Percentiles rank a stretch among this genome's conserved stretches.
Evolutionary conservation across 495 filamentous ascomycete genomes (phyloP).

Genomic region (Rostrohypoxylon terebratum): DNA sequence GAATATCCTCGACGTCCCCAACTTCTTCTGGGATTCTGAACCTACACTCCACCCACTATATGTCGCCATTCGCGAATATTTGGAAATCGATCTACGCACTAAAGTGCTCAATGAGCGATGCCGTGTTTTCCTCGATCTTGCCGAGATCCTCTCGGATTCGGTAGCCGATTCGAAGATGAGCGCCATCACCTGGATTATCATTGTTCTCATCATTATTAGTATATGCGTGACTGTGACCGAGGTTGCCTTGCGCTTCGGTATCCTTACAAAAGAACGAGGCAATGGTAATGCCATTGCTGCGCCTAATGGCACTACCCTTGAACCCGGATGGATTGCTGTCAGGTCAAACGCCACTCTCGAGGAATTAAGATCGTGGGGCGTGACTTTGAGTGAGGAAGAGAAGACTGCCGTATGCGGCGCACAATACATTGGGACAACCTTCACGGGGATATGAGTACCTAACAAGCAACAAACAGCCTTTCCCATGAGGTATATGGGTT

Average conservation of each 20-base stretch:
- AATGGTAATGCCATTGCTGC: conserved; percentile 29
- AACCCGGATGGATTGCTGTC: conserved; percentile 30
- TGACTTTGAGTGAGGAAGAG: conserved; percentile 54
- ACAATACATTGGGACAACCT: conserved; percentile 57
- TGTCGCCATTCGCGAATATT: conserved; percentile 92
- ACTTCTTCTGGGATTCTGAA: conserved; percentile 99
- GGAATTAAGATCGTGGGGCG: conserved; percentile 52
- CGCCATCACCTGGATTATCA: conserved; percentile 96
- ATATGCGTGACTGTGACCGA: conserved; percentile 92
- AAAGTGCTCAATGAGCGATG: conserved; percentile 97
- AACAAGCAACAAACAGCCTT: background rate
- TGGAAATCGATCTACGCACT: conserved; percentile 95
- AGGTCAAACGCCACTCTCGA: conserved; percentile 56
- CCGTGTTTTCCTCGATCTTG: conserved; percentile 94
- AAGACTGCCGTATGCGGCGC: conserved; percentile 60
- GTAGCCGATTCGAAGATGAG: conserved; percentile 96
- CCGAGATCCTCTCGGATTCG: conserved; percentile 92
- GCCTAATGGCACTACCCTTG: background rate
- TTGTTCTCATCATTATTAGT: conserved; percentile 88
- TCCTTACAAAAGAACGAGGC: conserved; percentile 67
- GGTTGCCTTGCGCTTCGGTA: conserved; percentile 86
- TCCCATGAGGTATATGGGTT: conserved; percentile 20
- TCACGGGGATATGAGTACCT: conserved; percentile 50
- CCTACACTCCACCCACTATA: conserved; percentile 96
- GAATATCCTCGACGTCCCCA: conserved; percentile 96